Conservation (phyloP, 495 filamentous ascomycete genomes). For the Penicillium coprophilum region DNA sequence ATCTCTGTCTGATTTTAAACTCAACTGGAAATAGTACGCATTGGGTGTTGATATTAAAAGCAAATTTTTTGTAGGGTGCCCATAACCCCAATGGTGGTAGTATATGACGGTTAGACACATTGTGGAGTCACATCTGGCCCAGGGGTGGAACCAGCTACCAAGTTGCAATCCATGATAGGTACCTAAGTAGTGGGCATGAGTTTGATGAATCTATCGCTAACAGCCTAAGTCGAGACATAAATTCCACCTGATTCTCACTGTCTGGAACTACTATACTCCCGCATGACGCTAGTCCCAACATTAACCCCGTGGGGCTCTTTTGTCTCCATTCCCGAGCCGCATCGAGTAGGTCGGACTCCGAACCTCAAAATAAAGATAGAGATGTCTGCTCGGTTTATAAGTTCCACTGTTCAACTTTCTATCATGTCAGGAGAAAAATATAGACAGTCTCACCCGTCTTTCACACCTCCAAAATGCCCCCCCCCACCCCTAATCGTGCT, state of each 20-base stretch:
- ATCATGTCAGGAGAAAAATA: background rate
- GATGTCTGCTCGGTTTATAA: background rate
- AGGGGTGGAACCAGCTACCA: too few species aligned
- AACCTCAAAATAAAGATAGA: conserved; percentile 1
- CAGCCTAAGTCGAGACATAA: too few species aligned
- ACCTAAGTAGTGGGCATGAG: too few species aligned
- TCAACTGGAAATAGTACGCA: background rate
- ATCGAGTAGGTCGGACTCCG: conserved; percentile 6
- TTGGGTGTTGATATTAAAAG: background rate
- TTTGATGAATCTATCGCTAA: too few species aligned
- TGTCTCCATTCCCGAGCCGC: background rate
- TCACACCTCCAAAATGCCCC: conserved; percentile 12
- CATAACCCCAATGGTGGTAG: background rate
- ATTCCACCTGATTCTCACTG: background rate
- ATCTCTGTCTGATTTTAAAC: background rate
- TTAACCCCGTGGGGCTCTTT: background rate
- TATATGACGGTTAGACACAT: too few species aligned
- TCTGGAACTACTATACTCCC: too few species aligned
- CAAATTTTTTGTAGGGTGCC: background rate
- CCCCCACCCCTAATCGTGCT: conserved; percentile 20
- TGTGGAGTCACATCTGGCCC: too few species aligned
- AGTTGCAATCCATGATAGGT: too few species aligned
- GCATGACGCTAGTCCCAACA: background rate
- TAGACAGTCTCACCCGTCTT: background rate
- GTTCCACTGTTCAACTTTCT: background rate